Evolutionary conservation across 352 stramenopile genomes (phyloP), one percentile per base, ranked within the genome.

Genomic region (Plasmopara muralis): DNA sequence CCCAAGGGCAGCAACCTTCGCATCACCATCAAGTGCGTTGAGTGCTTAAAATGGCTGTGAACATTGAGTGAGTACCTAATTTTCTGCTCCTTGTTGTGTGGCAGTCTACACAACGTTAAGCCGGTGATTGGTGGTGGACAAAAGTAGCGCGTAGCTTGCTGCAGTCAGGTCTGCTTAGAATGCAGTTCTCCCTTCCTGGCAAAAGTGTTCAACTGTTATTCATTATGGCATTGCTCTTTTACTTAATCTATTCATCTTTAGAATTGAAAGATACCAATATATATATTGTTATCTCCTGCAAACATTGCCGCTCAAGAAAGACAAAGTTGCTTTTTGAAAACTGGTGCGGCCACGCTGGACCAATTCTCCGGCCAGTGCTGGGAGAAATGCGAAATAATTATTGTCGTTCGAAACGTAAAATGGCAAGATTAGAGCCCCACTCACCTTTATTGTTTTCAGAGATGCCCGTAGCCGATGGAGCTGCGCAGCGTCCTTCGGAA

Each of bases 321-420:
- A 25, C 20, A 25, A 25, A 89, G 68, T 20, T 74, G 64, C 46
- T 76, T 70, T 9, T 68, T 69, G 58, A 92, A 92, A 5, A 87
- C 50, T 6, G 81, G 77, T 4, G 69, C 67, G 3, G 78, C 81
- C 28, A 79, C 62, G 40, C 74, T 72, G 12, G 62, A 70, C 81
- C 81, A 92, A 60, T 88, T 86, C 50, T 88, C 74, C 2, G 78
- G 78, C 81, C 78, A 89, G 40, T 89, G 81, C 81, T 88, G 31
- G 10, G 49, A 9, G 30, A 38, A 12, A 9, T 44, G 31, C 35
- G 44, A 25, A 52, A 8, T 14, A 33, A n/a, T 53, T 46, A 53
- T 28, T 35, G 1, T 25, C 14, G 40, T 43, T 20, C 4, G 14
- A 4, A 37, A 3, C 15, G 15, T 34, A 15, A 38, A 15, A 40